These are phyloP conservation scores for Rhynchosporium agropyri DNA, from an alignment of 2,329 filamentous ascomycete genomes.

Conservation along the genomic window DNA sequence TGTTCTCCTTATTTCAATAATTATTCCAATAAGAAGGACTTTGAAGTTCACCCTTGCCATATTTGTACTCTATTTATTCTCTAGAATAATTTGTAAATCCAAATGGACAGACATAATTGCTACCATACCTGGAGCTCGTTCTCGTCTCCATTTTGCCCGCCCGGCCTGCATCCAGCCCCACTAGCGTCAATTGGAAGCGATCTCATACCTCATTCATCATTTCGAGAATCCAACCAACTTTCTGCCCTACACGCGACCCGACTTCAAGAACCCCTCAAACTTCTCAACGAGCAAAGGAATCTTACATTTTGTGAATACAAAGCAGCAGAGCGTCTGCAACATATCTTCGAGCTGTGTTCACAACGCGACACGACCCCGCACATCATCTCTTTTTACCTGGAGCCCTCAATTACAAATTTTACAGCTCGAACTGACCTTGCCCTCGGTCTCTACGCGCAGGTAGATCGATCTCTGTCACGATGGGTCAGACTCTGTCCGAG, in stretches of 20 bases:
- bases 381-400: slow-evolving; percentile 27
- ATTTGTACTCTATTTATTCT: not conserved
- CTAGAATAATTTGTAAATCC: not conserved
- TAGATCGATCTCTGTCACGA: slow-evolving; percentile 47
- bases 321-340: slow-evolving; percentile 33
- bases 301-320: slow-evolving; percentile 22
- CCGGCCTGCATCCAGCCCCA: not conserved
- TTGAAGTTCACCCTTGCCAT: not conserved
- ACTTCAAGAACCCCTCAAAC: slow-evolving; percentile 16
- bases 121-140: not conserved
- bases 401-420: slow-evolving; percentile 24
- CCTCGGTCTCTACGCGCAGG: slow-evolving; percentile 14
- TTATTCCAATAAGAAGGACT: not conserved
- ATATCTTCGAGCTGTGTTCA: slow-evolving; percentile 18
- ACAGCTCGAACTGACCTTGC: slow-evolving; percentile 19
- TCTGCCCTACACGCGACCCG: slow-evolving; percentile 30
- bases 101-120: not conserved
- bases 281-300: slow-evolving; percentile 14
- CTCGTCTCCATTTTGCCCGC: not conserved
- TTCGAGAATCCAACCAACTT: slow-evolving; percentile 12
- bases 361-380: slow-evolving; percentile 35
- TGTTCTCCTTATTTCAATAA: not conserved
- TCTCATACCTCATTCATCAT: slow-evolving; percentile 7
- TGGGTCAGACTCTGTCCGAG: slow-evolving; percentile 99
- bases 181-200: not conserved